Base-by-base conservation (phyloP, 495 filamentous ascomycete species). In the Penicillium pancosmium region DNA sequence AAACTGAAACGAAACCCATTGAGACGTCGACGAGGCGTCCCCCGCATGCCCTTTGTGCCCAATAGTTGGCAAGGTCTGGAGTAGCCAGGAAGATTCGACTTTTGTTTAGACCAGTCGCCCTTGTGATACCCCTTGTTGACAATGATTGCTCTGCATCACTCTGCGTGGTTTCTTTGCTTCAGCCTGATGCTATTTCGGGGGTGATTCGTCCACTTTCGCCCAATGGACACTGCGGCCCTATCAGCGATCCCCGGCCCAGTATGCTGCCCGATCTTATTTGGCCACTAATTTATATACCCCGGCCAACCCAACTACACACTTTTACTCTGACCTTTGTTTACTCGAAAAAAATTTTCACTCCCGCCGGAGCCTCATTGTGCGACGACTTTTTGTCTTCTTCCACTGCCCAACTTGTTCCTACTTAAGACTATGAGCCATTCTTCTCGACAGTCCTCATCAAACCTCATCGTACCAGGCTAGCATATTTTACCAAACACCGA, bases 371-470 rank as follows among this genome's bases (percentile, higher is more conserved):
- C 54, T 58, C 49, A 54, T 60, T 51, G 46, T 54, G 54, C 46
- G 13, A 57, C 40, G 16, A 21, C 15, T 56, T 55, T 31, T 49
- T 34, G 53, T 44, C 19, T 54, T 55, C 23, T 46, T 57, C 62
- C 54, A 41, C 61, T 55, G 38, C 52, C 56, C 57, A 54, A 62
- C 55, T 50, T 36, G 13, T 21, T 43, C 11, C 34, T 52, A 55
- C 56, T 53, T 63, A 63, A 63, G 58, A 68, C 61, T 69, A 69
- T 69, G 67, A 65, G 27, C 56, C 57, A 63, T 50, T 40, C 46
- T 44, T 43, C 55, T 54, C 57, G 52, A 44, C 33, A 47, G 50
- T 21, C 51, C 54, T 46, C 52, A 21, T 54, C 56, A 56, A 33
- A 62, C 57, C 31, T 52, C 52, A 66, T 68, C 52, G 54, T 63